Base-by-base conservation (phyloP, 805 yeast species). In the Nakazawaea molendinolei region DNA sequence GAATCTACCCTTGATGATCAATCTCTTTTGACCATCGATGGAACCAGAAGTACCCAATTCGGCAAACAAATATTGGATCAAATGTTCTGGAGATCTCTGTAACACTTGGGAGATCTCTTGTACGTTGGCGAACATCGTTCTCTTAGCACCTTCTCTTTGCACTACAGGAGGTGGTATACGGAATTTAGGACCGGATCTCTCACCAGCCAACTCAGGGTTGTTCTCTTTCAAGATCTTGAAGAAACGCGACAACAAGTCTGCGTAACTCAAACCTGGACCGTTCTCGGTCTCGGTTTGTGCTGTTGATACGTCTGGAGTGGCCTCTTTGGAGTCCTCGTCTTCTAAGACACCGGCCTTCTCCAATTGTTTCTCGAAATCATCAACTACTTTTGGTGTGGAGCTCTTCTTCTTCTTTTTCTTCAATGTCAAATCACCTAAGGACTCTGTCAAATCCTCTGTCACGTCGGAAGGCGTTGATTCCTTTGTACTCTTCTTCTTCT, bases 41-140 rank as follows among this genome's bases (percentile, higher is more conserved):
- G 97, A 89, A 57, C 99, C 99, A 2, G 97, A 86, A 15, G 99
- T 92, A 79, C 99, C 99, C 74, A 92, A 73, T 69, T 92, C 99
- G 1, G 97, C 97, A 65, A 92, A 92, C 63, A 92, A 66, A 65
- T 83, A 92, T 68, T 87, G 96, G 61, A 92, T 92, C 47, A 92
- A 79, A 66, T 92, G 98, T 56, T 92, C 98, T 49, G 95, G 92
- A 37, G 87, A 84, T 69, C 99, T 80, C 64, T 92, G 97, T 69
- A 92, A 74, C 39, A 87, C 92, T 49, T 85, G 85, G 44, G 95
- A 76, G 50, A 92, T 92, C 53, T 85, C 95, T 67, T 89, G 95
- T 48, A 92, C 89, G 63, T 92, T 92, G 47, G 96, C 87, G 58
- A 92, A 92, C 54, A 89, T 76, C 12, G 98, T 87, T 75, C 89